Conservation (phyloP, 2,329 filamentous ascomycete species). For the Ophiocordyceps robertsii region DNA sequence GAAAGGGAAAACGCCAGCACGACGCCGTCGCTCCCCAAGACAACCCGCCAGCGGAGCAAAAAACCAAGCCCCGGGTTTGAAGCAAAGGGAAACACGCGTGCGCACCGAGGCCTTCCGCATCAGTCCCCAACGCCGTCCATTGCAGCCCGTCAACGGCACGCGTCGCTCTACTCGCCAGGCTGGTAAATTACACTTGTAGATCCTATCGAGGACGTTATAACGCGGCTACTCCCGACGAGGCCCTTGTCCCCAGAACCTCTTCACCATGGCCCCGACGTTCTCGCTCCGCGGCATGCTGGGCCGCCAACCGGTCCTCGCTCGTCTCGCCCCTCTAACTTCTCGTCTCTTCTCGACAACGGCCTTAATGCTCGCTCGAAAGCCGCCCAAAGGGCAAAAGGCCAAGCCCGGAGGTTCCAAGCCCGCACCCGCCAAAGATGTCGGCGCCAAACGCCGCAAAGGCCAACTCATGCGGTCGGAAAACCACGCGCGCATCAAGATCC, state of each 20-base stretch:
- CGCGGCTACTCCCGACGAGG: too few relatives aligned
- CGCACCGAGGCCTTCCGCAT: too few relatives aligned
- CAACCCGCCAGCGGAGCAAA: too few relatives aligned
- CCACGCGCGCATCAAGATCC: constrained; percentile 28
- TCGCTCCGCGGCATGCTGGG: constrained; percentile 17
- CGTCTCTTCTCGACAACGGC: constrained; percentile 20
- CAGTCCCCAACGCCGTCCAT: too few relatives aligned
- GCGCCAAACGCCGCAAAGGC: constrained; percentile 12
- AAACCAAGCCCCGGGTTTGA: too few relatives aligned
- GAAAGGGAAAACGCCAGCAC: too few relatives aligned
- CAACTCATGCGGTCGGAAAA: constrained; percentile 20
- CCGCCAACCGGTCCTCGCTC: constrained; percentile 7
- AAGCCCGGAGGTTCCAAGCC: neutral
- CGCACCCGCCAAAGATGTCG: constrained; percentile 10
- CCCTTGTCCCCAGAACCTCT: neutral
- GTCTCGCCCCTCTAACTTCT: constrained; percentile 4
- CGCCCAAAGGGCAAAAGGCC: constrained; percentile 3
- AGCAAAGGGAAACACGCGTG: too few relatives aligned
- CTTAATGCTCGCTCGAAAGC: constrained; percentile 14
- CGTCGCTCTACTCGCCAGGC: too few relatives aligned
- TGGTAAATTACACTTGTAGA: too few relatives aligned
- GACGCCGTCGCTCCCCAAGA: too few relatives aligned
- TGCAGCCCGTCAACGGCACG: too few relatives aligned
- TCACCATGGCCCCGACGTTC: constrained; percentile 14
- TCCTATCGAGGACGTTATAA: too few relatives aligned